These are phyloP conservation scores for Solanum chilense DNA, from an alignment of 257 asterid species.

Conservation along the genomic window DNA sequence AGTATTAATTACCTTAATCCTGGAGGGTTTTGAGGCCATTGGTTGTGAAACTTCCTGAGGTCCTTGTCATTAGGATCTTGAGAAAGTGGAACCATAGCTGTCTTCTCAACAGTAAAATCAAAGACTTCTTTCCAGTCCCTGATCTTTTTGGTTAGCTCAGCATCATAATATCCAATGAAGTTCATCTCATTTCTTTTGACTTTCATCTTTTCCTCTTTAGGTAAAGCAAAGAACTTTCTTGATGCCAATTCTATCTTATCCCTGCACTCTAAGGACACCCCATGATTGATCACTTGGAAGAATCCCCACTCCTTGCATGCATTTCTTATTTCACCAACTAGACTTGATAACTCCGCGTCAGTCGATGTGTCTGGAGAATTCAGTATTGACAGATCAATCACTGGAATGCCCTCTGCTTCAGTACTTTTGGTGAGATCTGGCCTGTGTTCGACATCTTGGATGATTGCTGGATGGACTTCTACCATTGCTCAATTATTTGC, in stretches of 20 bases:
- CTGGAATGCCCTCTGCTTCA: conserved; percentile 54
- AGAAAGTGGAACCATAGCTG: conserved; percentile 31
- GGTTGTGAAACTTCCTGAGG: conserved; percentile 19
- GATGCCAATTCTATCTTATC: conserved; percentile 39
- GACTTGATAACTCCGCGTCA: neutral
- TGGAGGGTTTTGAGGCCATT: conserved; percentile 52
- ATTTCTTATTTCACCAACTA: conserved; percentile 37
- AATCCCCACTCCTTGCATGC: conserved; percentile 68
- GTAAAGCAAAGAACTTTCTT: conserved; percentile 34
- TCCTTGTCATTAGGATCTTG: conserved; percentile 36
- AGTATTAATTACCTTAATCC: conserved; percentile 18
- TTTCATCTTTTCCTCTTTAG: conserved; percentile 50
- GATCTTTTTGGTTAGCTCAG: conserved; percentile 56
- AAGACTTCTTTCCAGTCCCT: conserved; percentile 80
- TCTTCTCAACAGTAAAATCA: conserved; percentile 40
- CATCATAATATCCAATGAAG: conserved; percentile 46
- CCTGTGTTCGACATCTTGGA: conserved; percentile 54
- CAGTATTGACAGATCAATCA: conserved; percentile 47
- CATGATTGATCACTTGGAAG: conserved; percentile 79
- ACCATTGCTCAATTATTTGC: conserved; percentile 30
- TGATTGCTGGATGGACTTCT: conserved; percentile 40
- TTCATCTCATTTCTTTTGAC: conserved; percentile 36
- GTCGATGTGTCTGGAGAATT: conserved; percentile 5
- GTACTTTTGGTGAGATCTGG: conserved; percentile 19
- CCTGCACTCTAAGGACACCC: conserved; percentile 37